These are phyloP conservation scores for Ogataea nitratoaversa DNA, from an alignment of 805 yeast genomes.

Conservation along the genomic window DNA sequence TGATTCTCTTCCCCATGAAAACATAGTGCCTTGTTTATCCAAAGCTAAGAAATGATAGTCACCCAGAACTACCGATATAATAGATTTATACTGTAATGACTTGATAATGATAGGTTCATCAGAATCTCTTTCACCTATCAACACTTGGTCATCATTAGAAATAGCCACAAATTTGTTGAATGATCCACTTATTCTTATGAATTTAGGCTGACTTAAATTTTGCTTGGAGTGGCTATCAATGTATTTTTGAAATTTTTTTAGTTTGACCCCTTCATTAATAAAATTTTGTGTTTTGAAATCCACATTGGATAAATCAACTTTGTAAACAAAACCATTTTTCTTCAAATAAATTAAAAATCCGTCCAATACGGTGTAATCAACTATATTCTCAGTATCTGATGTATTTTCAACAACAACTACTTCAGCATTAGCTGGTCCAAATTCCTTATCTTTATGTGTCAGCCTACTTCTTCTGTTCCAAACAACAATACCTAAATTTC, in stretches of 20 bases:
- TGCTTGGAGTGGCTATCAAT: slow-evolving; percentile 27
- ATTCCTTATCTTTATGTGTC: slow-evolving; percentile 21
- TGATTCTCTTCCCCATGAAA: slow-evolving; percentile 68
- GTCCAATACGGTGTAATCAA: slow-evolving; percentile 56
- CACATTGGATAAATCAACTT: slow-evolving; percentile 30
- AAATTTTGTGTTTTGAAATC: slow-evolving; percentile 10
- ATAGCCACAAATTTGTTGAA: slow-evolving; percentile 52
- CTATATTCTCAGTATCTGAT: slow-evolving; percentile 32
- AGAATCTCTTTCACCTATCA: slow-evolving; percentile 34
- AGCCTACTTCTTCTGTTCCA: slow-evolving; percentile 42
- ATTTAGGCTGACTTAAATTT: slow-evolving; percentile 25
- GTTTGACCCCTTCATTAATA: slow-evolving; percentile 3
- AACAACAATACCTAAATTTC: slow-evolving; percentile 49
- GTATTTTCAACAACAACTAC: slow-evolving; percentile 34
- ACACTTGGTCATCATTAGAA: slow-evolving; percentile 45
- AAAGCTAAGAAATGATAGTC: slow-evolving; percentile 69
- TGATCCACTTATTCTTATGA: slow-evolving; percentile 52
- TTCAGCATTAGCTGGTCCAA: slow-evolving; percentile 33
- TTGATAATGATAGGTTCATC: slow-evolving; percentile 33
- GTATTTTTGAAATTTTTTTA: slow-evolving; percentile 29
- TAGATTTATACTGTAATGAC: slow-evolving; percentile 43
- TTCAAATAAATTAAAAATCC: slow-evolving; percentile 48
- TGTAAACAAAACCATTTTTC: slow-evolving; percentile 36
- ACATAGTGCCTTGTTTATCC: slow-evolving; percentile 50
- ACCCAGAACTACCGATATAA: slow-evolving; percentile 60